Conservation (phyloP, 371 early-diverging fungal genomes). For the Actinomortierella wolfii region DNA sequence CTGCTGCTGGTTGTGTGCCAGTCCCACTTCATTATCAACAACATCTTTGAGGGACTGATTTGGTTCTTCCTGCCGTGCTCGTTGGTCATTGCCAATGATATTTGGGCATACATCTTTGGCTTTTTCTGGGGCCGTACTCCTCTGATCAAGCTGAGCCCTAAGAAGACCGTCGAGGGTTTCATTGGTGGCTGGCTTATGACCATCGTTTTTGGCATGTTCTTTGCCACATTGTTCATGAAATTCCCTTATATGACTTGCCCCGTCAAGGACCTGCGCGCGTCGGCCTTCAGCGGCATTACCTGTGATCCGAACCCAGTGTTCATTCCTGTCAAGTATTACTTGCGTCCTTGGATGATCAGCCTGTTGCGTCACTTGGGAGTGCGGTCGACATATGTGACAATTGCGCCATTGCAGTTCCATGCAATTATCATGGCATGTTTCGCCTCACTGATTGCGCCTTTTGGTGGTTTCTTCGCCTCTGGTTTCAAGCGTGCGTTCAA, state of each 20-base stretch:
- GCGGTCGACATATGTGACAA: constrained; percentile 42
- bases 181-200: constrained; percentile 94
- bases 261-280: constrained; percentile 67
- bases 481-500: constrained; percentile 98
- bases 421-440: constrained; percentile 89
- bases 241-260: constrained; percentile 91
- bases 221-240: constrained; percentile 59
- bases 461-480: constrained; percentile 99
- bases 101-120: constrained; percentile 97
- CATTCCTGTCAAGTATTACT: constrained; percentile 52
- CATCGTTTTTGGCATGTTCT: constrained; percentile 81
- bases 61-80: constrained; percentile 95
- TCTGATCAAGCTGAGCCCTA: constrained; percentile 94
- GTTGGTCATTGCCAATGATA: constrained; percentile 98
- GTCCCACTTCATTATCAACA: constrained; percentile 93
- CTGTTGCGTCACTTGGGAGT: constrained; percentile 48
- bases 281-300: constrained; percentile 52
- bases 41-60: constrained; percentile 97
- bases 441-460: constrained; percentile 98
- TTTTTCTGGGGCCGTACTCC: constrained; percentile 95
- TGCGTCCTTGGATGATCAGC: constrained; percentile 53
- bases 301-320: constrained; percentile 79
- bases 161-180: constrained; percentile 99
- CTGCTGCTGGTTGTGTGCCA: constrained; percentile 87
- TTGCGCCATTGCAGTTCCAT: constrained; percentile 92